phyloP scores from a whole-genome alignment of 2,329 filamentous ascomycete genomes.

The Pseudogymnoascus sp. region DNA sequence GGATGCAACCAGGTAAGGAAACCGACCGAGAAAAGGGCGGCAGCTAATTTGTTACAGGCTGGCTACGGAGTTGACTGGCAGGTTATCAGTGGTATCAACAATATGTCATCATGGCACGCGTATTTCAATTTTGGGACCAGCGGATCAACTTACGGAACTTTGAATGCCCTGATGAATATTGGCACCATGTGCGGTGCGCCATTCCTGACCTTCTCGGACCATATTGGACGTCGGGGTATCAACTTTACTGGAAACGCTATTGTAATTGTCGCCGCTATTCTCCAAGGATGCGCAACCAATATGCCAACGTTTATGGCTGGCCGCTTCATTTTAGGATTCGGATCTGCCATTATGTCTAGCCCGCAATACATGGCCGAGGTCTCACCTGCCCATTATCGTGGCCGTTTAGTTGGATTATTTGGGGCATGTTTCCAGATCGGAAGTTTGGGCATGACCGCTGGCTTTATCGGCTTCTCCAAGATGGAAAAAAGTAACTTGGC shows the following conservation, averaged over 20 bases:
- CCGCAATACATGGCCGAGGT: conserved; percentile 31
- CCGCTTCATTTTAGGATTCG: conserved; percentile 25
- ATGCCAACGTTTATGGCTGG: conserved; percentile 25
- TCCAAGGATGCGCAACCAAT: conserved; percentile 22
- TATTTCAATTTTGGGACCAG: conserved; percentile 39
- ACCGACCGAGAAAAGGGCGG: conserved; percentile 12
- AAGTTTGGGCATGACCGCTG: conserved; percentile 34
- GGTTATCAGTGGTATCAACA: conserved; percentile 43
- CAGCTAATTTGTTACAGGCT: conserved; percentile 22
- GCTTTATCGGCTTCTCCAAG: conserved; percentile 36
- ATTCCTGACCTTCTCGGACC: conserved; percentile 44
- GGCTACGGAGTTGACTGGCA: conserved; percentile 46
- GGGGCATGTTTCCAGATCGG: conserved; percentile 43
- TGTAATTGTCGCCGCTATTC: conserved; percentile 38
- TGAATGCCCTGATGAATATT: conserved; percentile 44
- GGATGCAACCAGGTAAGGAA: conserved; percentile 38
- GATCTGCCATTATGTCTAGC: conserved; percentile 23
- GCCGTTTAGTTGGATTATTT: conserved; percentile 42
- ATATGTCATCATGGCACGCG: conserved; percentile 37
- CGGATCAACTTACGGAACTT: conserved; percentile 33
- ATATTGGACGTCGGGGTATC: conserved; percentile 45
- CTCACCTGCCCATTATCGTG: conserved; percentile 25
- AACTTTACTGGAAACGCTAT: conserved; percentile 42
- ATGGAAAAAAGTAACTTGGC: conserved; percentile 26
- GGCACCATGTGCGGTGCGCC: conserved; percentile 43